Percentiles rank a stretch among this genome's conserved stretches.
Evolutionary conservation across 1,284 basidiomycete genomes (phyloP).

Genomic region (Singerocomus inundabilis): DNA sequence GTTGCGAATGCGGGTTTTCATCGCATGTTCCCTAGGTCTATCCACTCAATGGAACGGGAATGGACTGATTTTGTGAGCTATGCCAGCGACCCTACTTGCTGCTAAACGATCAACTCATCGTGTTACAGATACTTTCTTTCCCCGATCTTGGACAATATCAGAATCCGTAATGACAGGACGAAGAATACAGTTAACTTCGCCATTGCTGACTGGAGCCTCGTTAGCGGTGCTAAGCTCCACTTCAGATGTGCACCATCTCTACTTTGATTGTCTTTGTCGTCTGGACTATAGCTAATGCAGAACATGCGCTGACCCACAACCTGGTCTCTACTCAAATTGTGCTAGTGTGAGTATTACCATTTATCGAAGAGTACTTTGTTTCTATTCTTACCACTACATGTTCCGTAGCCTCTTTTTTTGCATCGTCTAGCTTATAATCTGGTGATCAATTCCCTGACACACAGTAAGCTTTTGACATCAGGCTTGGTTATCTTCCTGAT

Average conservation of each 20-base stretch:
- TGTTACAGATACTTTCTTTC: slow-evolving; percentile 13
- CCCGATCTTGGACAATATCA: slow-evolving; percentile 16
- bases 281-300: slow-evolving; percentile 9
- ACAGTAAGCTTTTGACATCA: neutral
- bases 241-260: slow-evolving; percentile 10
- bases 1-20: slow-evolving; percentile 6
- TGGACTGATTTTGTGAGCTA: slow-evolving; percentile 10
- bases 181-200: slow-evolving; percentile 18
- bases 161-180: slow-evolving; percentile 16
- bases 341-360: slow-evolving; percentile 3
- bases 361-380: neutral
- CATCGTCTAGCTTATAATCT: slow-evolving; percentile 4
- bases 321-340: slow-evolving; percentile 3
- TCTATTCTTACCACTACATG: neutral
- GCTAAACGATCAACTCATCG: neutral
- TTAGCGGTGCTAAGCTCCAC: neutral
- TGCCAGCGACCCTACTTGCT: too few species aligned
- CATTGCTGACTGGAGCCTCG: slow-evolving; percentile 4
- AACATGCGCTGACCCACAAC: slow-evolving; percentile 9
- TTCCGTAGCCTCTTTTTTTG: slow-evolving; percentile 10
- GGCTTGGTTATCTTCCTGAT: neutral
- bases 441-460: slow-evolving; percentile 1
- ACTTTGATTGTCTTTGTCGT: slow-evolving; percentile 14
- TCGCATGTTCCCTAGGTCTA: slow-evolving; percentile 37
- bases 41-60: slow-evolving; percentile 43